Evolutionary conservation across 306 rosid species (phyloP).

Genomic region (Trifolium dubium): DNA sequence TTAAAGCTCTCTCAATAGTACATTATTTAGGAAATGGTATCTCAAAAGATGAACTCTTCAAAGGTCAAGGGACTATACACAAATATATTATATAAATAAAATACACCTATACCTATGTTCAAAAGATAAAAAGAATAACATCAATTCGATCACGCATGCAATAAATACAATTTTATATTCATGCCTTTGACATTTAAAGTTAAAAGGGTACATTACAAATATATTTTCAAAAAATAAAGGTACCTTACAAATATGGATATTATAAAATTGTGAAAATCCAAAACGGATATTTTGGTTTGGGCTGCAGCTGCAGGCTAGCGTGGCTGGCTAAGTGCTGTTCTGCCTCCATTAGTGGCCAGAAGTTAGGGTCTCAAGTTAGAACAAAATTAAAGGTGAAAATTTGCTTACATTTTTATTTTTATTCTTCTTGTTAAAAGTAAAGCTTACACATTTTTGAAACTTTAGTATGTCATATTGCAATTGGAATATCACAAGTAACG

Average conservation of each 20-base stretch:
- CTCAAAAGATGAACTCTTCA: constrained; percentile 68
- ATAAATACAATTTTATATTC: constrained; percentile 34
- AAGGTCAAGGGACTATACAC: constrained; percentile 41
- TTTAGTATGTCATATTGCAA: constrained; percentile 26
- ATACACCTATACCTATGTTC: background rate
- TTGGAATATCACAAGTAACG: constrained; percentile 56
- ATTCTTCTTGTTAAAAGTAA: background rate
- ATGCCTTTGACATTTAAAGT: constrained; percentile 28
- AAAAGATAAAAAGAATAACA: constrained; percentile 19
- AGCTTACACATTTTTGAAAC: constrained; percentile 42
- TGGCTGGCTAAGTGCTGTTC: constrained; percentile 34
- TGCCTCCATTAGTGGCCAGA: constrained; percentile 34
- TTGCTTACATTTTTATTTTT: constrained; percentile 26
- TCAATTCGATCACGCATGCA: constrained; percentile 59
- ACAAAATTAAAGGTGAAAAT: constrained; percentile 18
- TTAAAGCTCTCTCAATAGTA: constrained; percentile 20
- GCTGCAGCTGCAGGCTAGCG: constrained; percentile 46
- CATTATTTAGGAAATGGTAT: constrained; percentile 27
- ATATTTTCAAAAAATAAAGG: too few relatives aligned
- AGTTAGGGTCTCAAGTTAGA: constrained; percentile 21
- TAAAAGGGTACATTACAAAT: constrained; percentile 35
- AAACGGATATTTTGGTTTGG: constrained; percentile 33
- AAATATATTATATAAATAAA: constrained; percentile 25
- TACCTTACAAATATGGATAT: constrained; percentile 12
- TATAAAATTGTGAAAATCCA: constrained; percentile 4